Percentiles rank a stretch among this genome's conserved stretches.
Evolutionary conservation across 805 yeast species (phyloP).

Genomic region (Diddensiella caesifluorescens): DNA sequence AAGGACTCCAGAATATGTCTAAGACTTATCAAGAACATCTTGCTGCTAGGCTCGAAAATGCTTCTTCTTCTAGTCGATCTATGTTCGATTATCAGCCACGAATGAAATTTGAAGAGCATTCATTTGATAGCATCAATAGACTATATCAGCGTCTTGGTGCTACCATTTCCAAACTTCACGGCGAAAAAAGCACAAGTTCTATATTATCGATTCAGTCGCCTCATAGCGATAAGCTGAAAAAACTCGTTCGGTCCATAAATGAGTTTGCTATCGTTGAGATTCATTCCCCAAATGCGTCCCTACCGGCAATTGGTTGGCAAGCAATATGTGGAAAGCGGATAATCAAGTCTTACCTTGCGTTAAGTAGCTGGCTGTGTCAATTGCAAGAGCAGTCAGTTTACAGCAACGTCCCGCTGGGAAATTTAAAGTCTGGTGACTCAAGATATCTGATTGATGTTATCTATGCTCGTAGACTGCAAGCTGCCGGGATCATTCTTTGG

Average conservation of each 20-base stretch:
- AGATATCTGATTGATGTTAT: constrained; percentile 78
- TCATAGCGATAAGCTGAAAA: constrained; percentile 39
- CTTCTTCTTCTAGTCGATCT: constrained; percentile 16
- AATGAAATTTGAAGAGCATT: constrained; percentile 49
- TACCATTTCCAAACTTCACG: constrained; percentile 50
- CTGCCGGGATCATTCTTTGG: constrained; percentile 75
- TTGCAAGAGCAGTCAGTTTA: constrained; percentile 61
- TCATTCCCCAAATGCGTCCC: constrained; percentile 39
- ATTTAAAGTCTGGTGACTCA: constrained; percentile 69
- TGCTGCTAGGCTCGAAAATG: background rate
- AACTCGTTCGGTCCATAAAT: constrained; percentile 42
- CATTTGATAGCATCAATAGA: constrained; percentile 50
- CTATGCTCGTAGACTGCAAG: constrained; percentile 70
- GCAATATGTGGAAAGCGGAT: constrained; percentile 56
- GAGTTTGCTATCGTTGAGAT: constrained; percentile 59
- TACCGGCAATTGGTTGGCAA: constrained; percentile 84
- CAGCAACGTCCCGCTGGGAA: constrained; percentile 81
- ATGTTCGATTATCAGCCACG: constrained; percentile 49
- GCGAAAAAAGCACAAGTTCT: constrained; percentile 60
- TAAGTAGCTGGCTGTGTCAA: constrained; percentile 68
- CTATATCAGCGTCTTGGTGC: constrained; percentile 56
- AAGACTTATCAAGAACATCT: constrained; percentile 26
- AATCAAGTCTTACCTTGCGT: constrained; percentile 62
- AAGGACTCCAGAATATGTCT: constrained; percentile 51
- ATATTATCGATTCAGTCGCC: constrained; percentile 74